Evolutionary conservation across 495 filamentous ascomycete genomes (phyloP).

Genomic region (Xylaria telfairii): DNA sequence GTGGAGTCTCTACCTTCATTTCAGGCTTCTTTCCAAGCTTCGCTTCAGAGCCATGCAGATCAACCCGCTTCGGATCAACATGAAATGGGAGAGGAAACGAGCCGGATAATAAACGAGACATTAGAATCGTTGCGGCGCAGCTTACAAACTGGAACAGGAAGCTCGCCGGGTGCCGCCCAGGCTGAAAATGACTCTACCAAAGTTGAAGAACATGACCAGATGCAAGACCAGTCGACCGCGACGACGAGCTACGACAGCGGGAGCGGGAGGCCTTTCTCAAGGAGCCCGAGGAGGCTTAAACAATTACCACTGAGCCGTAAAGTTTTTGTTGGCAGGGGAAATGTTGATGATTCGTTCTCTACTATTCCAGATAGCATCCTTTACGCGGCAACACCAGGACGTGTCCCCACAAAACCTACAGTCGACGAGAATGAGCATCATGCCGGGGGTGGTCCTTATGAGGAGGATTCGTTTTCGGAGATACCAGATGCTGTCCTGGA

Average conservation of each 20-base stretch:
- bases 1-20: constrained; percentile 52
- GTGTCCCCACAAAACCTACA: constrained; percentile 33
- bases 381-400: constrained; percentile 36
- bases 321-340: constrained; percentile 35
- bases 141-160: constrained; percentile 30
- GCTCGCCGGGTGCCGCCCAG: constrained; percentile 2
- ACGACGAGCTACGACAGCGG: constrained; percentile 20
- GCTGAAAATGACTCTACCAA: neutral
- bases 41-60: constrained; percentile 39
- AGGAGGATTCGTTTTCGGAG: constrained; percentile 60
- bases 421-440: constrained; percentile 19
- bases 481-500: constrained; percentile 54
- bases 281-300: constrained; percentile 34
- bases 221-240: constrained; percentile 21
- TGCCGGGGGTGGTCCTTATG: constrained; percentile 44
- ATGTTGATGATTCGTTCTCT: constrained; percentile 39
- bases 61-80: constrained; percentile 30
- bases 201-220: constrained; percentile 21
- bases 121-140: constrained; percentile 50
- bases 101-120: constrained; percentile 50
- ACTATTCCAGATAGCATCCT: constrained; percentile 40
- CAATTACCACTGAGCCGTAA: constrained; percentile 30
- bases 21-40: constrained; percentile 41
- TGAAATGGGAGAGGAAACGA: constrained; percentile 52
- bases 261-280: constrained; percentile 22